A percentile compares a stretch with the other conserved stretches of the same genome.
Evolutionary conservation across 805 yeast species (phyloP).

Genomic region (Lipomyces anomalus): DNA sequence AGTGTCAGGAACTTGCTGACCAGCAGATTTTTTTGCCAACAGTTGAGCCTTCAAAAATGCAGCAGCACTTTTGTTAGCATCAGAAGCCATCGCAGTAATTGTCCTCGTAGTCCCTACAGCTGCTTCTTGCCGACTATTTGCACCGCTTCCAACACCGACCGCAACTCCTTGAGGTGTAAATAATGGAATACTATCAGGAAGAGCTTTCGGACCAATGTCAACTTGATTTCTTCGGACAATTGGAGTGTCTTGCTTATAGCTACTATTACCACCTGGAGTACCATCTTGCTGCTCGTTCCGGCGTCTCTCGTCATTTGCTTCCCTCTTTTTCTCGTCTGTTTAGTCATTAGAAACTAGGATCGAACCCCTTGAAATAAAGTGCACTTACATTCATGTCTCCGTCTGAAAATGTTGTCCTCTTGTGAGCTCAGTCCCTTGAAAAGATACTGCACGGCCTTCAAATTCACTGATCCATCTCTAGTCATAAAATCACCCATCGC

Average conservation of each 20-base stretch:
- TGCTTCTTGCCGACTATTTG: neutral
- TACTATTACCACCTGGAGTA: too few relatives aligned
- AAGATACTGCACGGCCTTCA: constrained; percentile 69
- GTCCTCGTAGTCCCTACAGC: neutral
- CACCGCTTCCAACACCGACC: constrained; percentile 51
- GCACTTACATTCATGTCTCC: constrained; percentile 61
- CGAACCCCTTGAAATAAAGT: too few relatives aligned
- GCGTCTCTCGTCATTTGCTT: constrained; percentile 58
- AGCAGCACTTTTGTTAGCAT: constrained; percentile 66
- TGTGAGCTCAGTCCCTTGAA: constrained; percentile 58
- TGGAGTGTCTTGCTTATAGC: constrained; percentile 2
- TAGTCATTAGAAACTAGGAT: too few relatives aligned
- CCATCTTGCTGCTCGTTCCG: constrained; percentile 18
- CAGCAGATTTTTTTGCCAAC: constrained; percentile 16
- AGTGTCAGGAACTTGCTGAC: neutral
- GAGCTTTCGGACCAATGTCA: constrained; percentile 67
- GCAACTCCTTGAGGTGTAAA: constrained; percentile 69
- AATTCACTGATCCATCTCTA: constrained; percentile 77
- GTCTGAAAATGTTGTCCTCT: constrained; percentile 73
- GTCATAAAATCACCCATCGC: constrained; percentile 71
- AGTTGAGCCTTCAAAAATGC: constrained; percentile 47
- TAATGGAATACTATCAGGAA: constrained; percentile 67
- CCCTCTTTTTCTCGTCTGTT: too few relatives aligned
- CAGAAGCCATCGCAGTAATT: constrained; percentile 39
- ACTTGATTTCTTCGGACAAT: constrained; percentile 45